Percentiles rank a stretch among this genome's conserved stretches.
phyloP scores from a whole-genome alignment of 345 rosid genomes.

The Rubroshorea leprosula region DNA sequence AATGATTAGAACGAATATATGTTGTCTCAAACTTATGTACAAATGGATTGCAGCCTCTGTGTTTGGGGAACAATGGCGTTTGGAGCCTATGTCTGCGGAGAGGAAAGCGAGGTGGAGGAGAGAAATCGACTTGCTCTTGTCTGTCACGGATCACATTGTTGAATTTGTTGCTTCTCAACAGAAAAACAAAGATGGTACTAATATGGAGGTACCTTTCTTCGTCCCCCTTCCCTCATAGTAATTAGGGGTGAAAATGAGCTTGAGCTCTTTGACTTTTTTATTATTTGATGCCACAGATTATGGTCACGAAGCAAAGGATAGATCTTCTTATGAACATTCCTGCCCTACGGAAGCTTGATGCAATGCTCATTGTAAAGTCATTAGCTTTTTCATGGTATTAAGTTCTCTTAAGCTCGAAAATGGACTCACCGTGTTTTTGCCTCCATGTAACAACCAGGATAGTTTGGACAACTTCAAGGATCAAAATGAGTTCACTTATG shows the following conservation, averaged over 20 bases:
- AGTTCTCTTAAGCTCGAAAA: background rate
- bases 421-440: background rate
- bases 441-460: constrained; percentile 35
- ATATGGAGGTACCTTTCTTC: constrained; percentile 45
- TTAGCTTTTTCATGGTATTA: background rate
- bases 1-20: no score
- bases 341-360: constrained; percentile 85
- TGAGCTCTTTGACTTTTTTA: no score
- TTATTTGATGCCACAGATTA: constrained; percentile 37
- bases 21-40: no score
- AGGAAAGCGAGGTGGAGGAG: constrained; percentile 54
- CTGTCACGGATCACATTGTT: constrained; percentile 62
- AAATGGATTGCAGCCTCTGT: constrained; percentile 31
- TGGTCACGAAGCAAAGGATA: constrained; percentile 70
- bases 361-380: constrained; percentile 80
- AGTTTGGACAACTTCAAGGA: constrained; percentile 78
- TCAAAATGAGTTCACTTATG: constrained; percentile 68
- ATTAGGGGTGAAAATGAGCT: no score
- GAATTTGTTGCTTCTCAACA: constrained; percentile 67
- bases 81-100: constrained; percentile 63
- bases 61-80: constrained; percentile 40
- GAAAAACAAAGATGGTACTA: constrained; percentile 45
- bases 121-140: constrained; percentile 66
- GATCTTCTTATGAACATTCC: constrained; percentile 95
- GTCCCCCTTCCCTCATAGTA: background rate